phyloP scores from a whole-genome alignment of 306 rosid genomes.

The Cucurbita argyrosperma region DNA sequence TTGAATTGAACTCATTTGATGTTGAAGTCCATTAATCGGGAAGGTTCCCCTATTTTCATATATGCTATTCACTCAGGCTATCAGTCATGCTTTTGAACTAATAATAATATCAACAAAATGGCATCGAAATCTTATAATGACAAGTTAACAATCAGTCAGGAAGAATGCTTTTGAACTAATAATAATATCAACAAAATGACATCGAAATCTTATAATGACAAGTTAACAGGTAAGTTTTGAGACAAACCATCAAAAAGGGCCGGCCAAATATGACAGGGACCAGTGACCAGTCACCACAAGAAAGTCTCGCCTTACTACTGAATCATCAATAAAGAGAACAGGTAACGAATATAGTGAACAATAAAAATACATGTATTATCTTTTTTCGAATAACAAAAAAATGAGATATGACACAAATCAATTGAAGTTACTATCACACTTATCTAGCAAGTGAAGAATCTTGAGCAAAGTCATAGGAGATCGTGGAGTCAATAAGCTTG shows the following conservation, averaged over 20 bases:
- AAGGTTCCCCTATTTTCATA: neutral
- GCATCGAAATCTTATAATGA: neutral
- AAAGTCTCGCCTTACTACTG: neutral
- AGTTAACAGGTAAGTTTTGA: neutral
- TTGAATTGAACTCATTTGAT: neutral
- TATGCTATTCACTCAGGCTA: neutral
- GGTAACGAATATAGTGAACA: neutral
- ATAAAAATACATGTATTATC: neutral
- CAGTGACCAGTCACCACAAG: neutral
- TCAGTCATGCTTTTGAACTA: neutral
- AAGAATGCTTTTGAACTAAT: neutral
- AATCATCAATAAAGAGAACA: neutral
- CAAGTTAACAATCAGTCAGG: neutral
- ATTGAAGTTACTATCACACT: neutral
- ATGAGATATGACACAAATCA: neutral
- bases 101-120: neutral
- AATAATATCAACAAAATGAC: neutral
- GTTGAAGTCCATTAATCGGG: neutral
- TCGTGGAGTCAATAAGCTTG: too few relatives aligned
- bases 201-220: neutral
- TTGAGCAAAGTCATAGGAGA: too few relatives aligned
- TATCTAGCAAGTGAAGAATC: neutral
- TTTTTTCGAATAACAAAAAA: neutral
- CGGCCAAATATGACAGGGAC: neutral
- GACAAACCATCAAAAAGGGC: neutral